Conservation (phyloP, 2,329 filamentous ascomycete species). For the Aspergillus ibericus region DNA sequence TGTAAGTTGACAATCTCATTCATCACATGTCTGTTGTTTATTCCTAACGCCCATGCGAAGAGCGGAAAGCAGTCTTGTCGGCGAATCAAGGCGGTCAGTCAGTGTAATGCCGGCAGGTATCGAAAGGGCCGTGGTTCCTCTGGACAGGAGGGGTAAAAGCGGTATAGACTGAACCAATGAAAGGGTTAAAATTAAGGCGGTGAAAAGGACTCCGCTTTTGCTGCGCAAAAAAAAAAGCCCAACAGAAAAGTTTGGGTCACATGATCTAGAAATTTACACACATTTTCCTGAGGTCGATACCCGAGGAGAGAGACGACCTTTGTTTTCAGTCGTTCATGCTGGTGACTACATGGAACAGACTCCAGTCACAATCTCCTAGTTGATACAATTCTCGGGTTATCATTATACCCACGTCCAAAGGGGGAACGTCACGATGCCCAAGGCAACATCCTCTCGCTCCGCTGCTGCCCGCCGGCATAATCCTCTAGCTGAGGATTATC, state of each 20-base stretch:
- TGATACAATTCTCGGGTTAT: not conserved
- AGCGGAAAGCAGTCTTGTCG: not conserved
- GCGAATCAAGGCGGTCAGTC: conserved; percentile 11
- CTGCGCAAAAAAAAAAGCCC: conserved; percentile 20
- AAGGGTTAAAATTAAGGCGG: conserved; percentile 15
- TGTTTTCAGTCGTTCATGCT: not conserved
- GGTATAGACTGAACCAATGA: not conserved
- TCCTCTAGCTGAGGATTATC: conserved; percentile 84
- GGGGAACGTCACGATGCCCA: conserved; percentile 64
- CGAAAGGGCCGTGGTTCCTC: not conserved
- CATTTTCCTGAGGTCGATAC: conserved; percentile 21
- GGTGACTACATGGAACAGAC: not conserved
- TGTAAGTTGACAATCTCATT: not conserved
- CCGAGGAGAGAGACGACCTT: not conserved
- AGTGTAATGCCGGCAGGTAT: conserved; percentile 12
- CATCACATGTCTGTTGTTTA: not conserved
- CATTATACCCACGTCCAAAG: not conserved
- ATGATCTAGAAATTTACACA: conserved; percentile 39
- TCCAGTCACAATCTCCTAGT: not conserved
- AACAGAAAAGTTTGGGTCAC: conserved; percentile 37
- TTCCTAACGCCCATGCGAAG: not conserved
- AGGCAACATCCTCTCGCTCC: conserved; percentile 63
- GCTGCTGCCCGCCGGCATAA: conserved; percentile 72
- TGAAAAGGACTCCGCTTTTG: conserved; percentile 10
- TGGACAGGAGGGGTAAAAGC: conserved; percentile 11